Percentiles rank a stretch among this genome's conserved stretches.
Evolutionary conservation across 208 protist genomes (phyloP).

Genomic region (Jaenimonas drosophilae): DNA sequence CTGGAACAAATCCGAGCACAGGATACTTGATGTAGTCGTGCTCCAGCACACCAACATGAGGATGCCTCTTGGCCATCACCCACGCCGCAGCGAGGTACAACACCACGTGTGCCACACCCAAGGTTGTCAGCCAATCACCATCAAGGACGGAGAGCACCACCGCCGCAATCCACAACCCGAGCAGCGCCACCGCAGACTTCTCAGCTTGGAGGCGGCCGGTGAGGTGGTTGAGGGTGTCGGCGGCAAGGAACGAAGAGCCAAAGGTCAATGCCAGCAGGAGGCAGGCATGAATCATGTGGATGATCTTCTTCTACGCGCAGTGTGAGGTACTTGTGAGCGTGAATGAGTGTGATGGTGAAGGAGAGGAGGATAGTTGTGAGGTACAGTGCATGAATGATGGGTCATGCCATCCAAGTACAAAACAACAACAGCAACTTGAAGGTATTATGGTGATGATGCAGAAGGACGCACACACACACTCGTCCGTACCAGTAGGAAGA

Average conservation of each 20-base stretch:
- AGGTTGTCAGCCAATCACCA: conserved; percentile 24
- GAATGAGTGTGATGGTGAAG: no score
- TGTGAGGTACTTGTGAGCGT: neutral
- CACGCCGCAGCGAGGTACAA: conserved; percentile 11
- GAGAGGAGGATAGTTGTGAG: no score
- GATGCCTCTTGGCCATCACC: neutral
- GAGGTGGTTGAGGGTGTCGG: conserved; percentile 39
- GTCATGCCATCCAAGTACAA: no score
- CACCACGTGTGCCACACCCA: conserved; percentile 17
- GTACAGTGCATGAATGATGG: no score
- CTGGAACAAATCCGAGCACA: neutral
- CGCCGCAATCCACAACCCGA: conserved; percentile 21
- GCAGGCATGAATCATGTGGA: conserved; percentile 4
- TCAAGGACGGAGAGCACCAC: conserved; percentile 20
- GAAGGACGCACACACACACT: neutral
- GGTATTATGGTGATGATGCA: conserved; percentile 1
- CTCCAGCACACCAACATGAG: neutral
- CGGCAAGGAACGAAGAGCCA: conserved; percentile 58
- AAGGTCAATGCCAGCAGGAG: conserved; percentile 25
- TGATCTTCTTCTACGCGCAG: neutral
- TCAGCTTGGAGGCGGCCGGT: conserved; percentile 13
- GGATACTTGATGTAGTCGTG: conserved; percentile 1
- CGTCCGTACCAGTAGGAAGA: neutral
- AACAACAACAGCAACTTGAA: conserved; percentile 1
- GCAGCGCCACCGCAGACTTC: conserved; percentile 15